Conservation (phyloP, 768 basidiomycete genomes). For the Phylloporus rhodoxanthus region DNA sequence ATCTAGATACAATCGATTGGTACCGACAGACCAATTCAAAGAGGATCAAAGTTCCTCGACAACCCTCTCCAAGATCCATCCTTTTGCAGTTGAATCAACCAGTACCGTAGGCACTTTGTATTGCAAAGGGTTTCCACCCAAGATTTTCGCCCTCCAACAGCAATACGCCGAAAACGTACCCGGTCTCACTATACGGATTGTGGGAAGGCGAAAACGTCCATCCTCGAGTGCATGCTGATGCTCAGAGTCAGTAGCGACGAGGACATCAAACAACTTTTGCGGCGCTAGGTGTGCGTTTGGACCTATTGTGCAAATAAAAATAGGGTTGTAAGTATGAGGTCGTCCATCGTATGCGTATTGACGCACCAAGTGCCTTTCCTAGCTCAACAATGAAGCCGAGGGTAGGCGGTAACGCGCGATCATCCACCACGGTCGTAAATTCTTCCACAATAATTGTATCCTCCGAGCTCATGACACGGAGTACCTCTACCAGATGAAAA, state of each 20-base stretch:
- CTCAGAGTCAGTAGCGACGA: too few species aligned
- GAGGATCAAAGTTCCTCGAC: constrained; percentile 11
- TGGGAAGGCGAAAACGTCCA: too few species aligned
- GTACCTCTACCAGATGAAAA: constrained; percentile 3
- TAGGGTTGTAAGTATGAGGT: background rate
- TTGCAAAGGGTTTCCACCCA: too few species aligned
- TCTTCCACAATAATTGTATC: constrained; percentile 8
- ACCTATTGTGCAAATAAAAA: constrained; percentile 5
- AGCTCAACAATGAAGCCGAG: constrained; percentile 17
- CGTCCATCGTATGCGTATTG: background rate
- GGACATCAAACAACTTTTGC: too few species aligned
- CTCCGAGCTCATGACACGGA: background rate
- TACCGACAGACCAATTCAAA: too few species aligned
- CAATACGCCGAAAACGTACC: too few species aligned
- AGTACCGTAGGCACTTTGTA: too few species aligned
- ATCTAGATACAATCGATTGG: too few species aligned
- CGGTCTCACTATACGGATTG: too few species aligned
- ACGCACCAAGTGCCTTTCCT: constrained; percentile 9
- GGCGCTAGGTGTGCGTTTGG: background rate
- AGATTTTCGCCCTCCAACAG: too few species aligned
- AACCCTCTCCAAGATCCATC: constrained; percentile 17
- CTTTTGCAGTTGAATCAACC: background rate
- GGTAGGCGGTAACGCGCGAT: background rate
- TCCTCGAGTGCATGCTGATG: too few species aligned
- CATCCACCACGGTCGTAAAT: constrained; percentile 15